These are phyloP conservation scores for Aspergillus oerlinghausenensis DNA, from an alignment of 2,329 filamentous ascomycete genomes.

Conservation along the genomic window DNA sequence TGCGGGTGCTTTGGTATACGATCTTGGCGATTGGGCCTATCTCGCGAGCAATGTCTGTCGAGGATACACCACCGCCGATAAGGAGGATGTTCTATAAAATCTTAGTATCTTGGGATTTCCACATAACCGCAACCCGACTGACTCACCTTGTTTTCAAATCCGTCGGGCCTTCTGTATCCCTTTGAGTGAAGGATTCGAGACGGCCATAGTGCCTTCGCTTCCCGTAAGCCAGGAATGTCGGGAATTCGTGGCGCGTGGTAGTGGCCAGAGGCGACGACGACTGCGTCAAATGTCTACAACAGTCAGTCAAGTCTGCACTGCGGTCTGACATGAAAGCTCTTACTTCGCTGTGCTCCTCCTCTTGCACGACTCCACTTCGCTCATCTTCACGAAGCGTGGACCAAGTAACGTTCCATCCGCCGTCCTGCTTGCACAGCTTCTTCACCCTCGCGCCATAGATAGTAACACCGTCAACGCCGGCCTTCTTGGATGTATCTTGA, in stretches of 20 bases:
- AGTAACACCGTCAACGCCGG: slow-evolving; percentile 49
- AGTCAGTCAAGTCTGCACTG: neutral
- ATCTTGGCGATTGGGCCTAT: slow-evolving; percentile 42
- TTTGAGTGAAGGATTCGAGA: slow-evolving; percentile 49
- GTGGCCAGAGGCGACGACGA: slow-evolving; percentile 53
- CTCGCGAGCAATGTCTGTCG: slow-evolving; percentile 52
- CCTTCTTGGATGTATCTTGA: slow-evolving; percentile 50
- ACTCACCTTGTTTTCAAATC: slow-evolving; percentile 52
- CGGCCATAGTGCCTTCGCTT: slow-evolving; percentile 46
- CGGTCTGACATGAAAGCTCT: neutral
- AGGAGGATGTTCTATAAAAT: slow-evolving; percentile 48
- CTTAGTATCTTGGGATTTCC: neutral
- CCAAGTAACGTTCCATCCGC: slow-evolving; percentile 51
- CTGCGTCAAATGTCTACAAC: slow-evolving; percentile 43
- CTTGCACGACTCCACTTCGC: slow-evolving; percentile 1
- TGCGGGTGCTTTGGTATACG: slow-evolving; percentile 55
- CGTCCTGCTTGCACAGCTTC: slow-evolving; percentile 43
- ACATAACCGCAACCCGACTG: neutral
- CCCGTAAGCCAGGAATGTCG: slow-evolving; percentile 44
- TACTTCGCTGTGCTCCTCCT: slow-evolving; percentile 9
- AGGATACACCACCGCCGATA: slow-evolving; percentile 53
- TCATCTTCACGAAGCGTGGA: slow-evolving; percentile 35
- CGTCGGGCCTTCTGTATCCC: slow-evolving; percentile 43
- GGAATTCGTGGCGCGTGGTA: slow-evolving; percentile 51
- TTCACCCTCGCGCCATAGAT: slow-evolving; percentile 59